Conservation (phyloP, 2,329 filamentous ascomycete genomes). For the Phialophora verrucosa region DNA sequence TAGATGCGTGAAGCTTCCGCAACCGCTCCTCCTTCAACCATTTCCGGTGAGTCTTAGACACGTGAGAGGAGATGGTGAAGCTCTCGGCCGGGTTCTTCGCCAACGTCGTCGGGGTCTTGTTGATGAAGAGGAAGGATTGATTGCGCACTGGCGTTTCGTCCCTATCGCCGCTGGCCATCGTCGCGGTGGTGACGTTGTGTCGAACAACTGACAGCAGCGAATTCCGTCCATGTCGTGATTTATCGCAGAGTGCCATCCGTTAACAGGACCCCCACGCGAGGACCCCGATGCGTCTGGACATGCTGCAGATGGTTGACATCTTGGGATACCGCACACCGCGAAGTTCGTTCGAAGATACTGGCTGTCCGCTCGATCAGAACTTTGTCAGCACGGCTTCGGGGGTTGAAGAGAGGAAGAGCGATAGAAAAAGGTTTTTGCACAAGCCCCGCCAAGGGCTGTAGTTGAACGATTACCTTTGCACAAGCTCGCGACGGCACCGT, state of each 20-base stretch:
- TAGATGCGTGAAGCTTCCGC: conserved; percentile 16
- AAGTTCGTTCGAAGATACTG: not conserved
- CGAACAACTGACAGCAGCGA: not conserved
- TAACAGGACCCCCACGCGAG: not conserved
- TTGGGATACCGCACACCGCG: not conserved
- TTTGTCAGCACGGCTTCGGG: not conserved
- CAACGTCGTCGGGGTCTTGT: conserved; percentile 20
- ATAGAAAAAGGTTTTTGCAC: not conserved
- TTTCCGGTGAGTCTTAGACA: conserved; percentile 27
- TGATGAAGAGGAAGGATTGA: conserved; percentile 23
- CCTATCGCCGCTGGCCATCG: conserved; percentile 11
- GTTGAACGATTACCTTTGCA: not conserved
- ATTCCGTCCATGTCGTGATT: not conserved
- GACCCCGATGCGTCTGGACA: not conserved
- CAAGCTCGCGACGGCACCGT: not conserved
- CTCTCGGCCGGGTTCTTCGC: conserved; percentile 18
- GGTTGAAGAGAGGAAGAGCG: not conserved
- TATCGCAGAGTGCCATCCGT: not conserved
- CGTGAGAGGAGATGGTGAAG: conserved; percentile 30
- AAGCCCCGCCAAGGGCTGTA: not conserved
- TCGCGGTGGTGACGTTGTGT: not conserved
- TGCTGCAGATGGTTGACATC: not conserved
- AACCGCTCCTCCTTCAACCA: conserved; percentile 24
- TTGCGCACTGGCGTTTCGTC: conserved; percentile 2
- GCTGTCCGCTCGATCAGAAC: not conserved